phyloP scores from a whole-genome alignment of 2,329 filamentous ascomycete species.

The Colletotrichum sp. region DNA sequence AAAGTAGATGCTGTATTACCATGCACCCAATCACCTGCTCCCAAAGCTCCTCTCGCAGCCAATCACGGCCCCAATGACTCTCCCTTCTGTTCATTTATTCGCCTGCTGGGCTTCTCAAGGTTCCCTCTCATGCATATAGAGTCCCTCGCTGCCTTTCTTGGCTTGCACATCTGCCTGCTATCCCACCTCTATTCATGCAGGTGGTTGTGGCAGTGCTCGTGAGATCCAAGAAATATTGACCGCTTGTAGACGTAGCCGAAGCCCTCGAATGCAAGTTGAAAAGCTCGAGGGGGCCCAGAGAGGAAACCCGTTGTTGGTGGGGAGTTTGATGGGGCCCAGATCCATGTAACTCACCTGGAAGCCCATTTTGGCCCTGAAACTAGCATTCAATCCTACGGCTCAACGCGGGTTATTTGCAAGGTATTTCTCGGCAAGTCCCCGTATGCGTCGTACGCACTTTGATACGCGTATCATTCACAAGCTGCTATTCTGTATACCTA shows the following conservation, averaged over 20 bases:
- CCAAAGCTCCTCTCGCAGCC: not conserved
- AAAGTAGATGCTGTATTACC: not conserved
- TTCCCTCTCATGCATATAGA: not conserved
- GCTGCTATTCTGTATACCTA: conserved; percentile 6
- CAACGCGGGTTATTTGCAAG: not conserved
- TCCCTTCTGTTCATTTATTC: conserved; percentile 2
- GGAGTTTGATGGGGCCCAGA: not conserved
- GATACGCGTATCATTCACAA: conserved; percentile 12
- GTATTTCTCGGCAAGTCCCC: not conserved
- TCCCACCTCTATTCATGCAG: conserved; percentile 4
- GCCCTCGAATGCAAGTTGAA: not conserved
- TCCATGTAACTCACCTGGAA: not conserved
- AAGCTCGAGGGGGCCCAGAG: not conserved
- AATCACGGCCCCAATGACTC: not conserved
- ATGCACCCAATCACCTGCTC: conserved; percentile 7
- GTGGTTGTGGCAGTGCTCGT: conserved; percentile 10
- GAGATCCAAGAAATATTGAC: not conserved
- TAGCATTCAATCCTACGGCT: not conserved
- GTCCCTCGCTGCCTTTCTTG: not conserved
- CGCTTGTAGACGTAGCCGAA: not conserved
- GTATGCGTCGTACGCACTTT: not conserved
- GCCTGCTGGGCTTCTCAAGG: not conserved
- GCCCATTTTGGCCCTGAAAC: not conserved
- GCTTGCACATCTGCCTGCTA: not conserved
- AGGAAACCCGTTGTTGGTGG: not conserved